Evolutionary conservation across 1,284 basidiomycete species (phyloP).

Genomic region (Mycocalia duriaeana): DNA sequence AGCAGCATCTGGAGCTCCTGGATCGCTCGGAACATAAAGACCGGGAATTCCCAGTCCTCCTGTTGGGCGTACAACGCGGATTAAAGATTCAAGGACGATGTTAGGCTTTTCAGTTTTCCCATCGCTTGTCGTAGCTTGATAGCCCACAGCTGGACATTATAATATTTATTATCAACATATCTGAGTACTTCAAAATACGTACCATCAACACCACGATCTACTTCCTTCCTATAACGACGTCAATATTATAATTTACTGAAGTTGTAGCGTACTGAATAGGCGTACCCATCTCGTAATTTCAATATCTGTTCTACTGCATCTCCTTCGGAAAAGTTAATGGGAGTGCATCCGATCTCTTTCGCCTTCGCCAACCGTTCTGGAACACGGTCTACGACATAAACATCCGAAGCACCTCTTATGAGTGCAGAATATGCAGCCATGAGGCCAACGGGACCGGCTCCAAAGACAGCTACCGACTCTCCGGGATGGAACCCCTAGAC

Average conservation of each 20-base stretch:
- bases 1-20: conserved; percentile 46
- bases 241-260: not conserved
- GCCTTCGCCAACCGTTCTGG: conserved; percentile 46
- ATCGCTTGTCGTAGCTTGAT: conserved; percentile 45
- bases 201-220: conserved; percentile 52
- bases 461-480: conserved; percentile 48
- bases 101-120: conserved; percentile 51
- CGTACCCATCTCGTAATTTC: conserved; percentile 36
- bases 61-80: conserved; percentile 45
- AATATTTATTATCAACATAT: not conserved
- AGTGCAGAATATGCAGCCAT: conserved; percentile 53
- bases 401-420: conserved; percentile 43
- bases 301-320: conserved; percentile 42
- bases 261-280: conserved; percentile 3
- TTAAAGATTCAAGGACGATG: conserved; percentile 43
- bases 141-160: conserved; percentile 37
- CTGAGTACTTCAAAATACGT: conserved; percentile 3
- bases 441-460: conserved; percentile 44
- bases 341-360: conserved; percentile 43
- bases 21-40: conserved; percentile 47
- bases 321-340: conserved; percentile 41
- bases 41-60: conserved; percentile 51
- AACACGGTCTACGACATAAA: conserved; percentile 52
- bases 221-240: conserved; percentile 31
- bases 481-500: conserved; percentile 44